phyloP scores from a whole-genome alignment of 768 basidiomycete genomes.

The Rhodotorula kratochvilovae region DNA sequence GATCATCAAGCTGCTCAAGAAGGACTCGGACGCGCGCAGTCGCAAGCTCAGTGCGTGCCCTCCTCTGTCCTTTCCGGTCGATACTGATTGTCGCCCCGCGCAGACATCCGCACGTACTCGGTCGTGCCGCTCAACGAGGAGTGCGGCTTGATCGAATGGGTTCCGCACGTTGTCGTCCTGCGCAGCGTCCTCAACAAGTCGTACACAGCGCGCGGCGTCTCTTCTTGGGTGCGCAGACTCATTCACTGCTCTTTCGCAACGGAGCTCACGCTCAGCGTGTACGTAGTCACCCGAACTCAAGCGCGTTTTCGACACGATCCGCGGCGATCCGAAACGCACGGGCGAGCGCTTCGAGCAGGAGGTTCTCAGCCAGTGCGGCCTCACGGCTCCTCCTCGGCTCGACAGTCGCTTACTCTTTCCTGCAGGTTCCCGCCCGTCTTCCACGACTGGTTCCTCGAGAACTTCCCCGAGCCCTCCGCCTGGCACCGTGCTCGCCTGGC shows the following conservation, averaged over 20 bases:
- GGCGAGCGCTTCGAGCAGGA: slow-evolving; percentile 49
- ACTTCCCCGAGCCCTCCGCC: slow-evolving; percentile 90
- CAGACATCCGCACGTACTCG: slow-evolving; percentile 94
- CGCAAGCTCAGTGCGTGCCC: slow-evolving; percentile 73
- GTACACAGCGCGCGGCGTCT: slow-evolving; percentile 59
- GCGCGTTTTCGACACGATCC: slow-evolving; percentile 44
- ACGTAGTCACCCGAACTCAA: slow-evolving; percentile 46
- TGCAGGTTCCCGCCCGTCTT: slow-evolving; percentile 75
- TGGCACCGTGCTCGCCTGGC: slow-evolving; percentile 86
- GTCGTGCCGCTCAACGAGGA: slow-evolving; percentile 97
- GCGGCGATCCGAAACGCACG: slow-evolving; percentile 40
- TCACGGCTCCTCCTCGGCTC: not conserved
- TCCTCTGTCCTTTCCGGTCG: not conserved
- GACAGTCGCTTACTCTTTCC: slow-evolving; percentile 11
- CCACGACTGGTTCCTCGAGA: slow-evolving; percentile 95
- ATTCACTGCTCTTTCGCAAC: too few relatives aligned
- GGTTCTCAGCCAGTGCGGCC: slow-evolving; percentile 59
- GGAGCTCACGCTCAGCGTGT: not conserved
- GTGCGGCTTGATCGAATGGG: slow-evolving; percentile 98
- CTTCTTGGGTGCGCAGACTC: slow-evolving; percentile 56
- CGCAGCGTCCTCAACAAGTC: slow-evolving; percentile 66
- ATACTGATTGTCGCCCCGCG: not conserved
- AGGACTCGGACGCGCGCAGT: slow-evolving; percentile 85
- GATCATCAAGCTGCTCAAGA: slow-evolving; percentile 91
- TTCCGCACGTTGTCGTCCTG: slow-evolving; percentile 80